These are phyloP conservation scores for Tetracladium marchalianum DNA, from an alignment of 495 filamentous ascomycete genomes.

Conservation along the genomic window DNA sequence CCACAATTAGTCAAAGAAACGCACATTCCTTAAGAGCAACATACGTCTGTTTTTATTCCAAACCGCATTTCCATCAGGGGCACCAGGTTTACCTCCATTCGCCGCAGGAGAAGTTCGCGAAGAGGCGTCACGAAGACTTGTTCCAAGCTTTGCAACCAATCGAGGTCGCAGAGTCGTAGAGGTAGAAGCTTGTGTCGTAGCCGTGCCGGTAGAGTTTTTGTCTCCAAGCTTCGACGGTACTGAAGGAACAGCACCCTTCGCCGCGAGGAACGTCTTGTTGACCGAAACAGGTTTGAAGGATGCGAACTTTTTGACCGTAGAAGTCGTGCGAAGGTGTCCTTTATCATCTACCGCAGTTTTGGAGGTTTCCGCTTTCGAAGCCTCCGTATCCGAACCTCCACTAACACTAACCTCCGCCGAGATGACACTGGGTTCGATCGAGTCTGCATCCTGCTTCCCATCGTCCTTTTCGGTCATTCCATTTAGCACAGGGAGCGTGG, in stretches of 20 bases:
- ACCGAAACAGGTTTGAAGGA: constrained; percentile 93
- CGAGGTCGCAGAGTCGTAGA: constrained; percentile 33
- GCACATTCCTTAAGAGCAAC: constrained; percentile 17
- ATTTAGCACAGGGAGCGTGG: constrained; percentile 27
- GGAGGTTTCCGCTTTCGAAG: constrained; percentile 38
- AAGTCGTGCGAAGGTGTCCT: constrained; percentile 55
- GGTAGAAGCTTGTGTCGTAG: constrained; percentile 22
- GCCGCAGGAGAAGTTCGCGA: constrained; percentile 39
- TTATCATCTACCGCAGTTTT: constrained; percentile 42
- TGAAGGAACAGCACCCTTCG: constrained; percentile 33
- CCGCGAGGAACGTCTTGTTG: constrained; percentile 73
- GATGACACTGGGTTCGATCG: constrained; percentile 37
- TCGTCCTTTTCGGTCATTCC: constrained; percentile 31
- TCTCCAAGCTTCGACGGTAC: constrained; percentile 40
- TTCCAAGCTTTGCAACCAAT: constrained; percentile 43
- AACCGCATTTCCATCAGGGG: constrained; percentile 61
- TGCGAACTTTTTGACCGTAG: constrained; percentile 67
- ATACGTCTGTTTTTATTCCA: constrained; percentile 98
- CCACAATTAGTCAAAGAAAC: constrained; percentile 1
- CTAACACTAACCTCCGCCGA: constrained; percentile 48
- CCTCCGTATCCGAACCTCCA: constrained; percentile 62
- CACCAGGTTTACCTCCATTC: constrained; percentile 45
- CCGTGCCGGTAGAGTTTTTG: constrained; percentile 26
- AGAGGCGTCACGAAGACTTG: constrained; percentile 32
- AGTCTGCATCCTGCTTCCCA: constrained; percentile 37